phyloP scores from a whole-genome alignment of 106 monocot species.

The Allium fistulosum region DNA sequence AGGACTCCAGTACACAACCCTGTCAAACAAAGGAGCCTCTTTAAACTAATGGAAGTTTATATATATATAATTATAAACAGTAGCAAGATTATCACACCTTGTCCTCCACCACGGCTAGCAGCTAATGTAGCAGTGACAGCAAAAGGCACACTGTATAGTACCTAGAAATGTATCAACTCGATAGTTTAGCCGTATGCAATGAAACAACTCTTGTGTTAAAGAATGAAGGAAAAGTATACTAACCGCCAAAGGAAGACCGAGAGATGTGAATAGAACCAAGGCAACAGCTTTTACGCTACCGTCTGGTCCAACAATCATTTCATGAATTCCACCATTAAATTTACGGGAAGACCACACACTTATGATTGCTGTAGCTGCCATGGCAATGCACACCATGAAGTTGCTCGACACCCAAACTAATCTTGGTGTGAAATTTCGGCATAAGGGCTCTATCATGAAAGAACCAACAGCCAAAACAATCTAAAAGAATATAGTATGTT shows the following conservation, averaged over 20 bases:
- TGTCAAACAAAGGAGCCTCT: constrained; percentile 6
- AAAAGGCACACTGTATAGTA: background rate
- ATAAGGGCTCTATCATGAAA: constrained; percentile 79
- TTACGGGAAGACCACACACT: constrained; percentile 38
- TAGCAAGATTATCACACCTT: background rate
- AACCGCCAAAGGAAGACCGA: constrained; percentile 81
- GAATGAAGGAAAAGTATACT: background rate
- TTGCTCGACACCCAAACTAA: constrained; percentile 74
- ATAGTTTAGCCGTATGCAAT: background rate
- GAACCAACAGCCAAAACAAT: constrained; percentile 65
- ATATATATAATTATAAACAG: too few species aligned
- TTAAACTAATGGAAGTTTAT: too few species aligned
- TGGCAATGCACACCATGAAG: constrained; percentile 43
- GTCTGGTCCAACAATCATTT: constrained; percentile 16
- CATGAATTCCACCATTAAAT: constrained; percentile 8
- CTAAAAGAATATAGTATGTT: constrained; percentile 13
- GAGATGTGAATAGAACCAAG: constrained; percentile 45
- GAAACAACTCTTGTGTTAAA: background rate
- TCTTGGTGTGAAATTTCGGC: constrained; percentile 43
- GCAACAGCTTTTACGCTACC: constrained; percentile 26
- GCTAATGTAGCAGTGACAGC: background rate
- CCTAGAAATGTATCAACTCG: background rate
- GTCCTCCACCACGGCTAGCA: background rate
- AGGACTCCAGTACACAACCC: constrained; percentile 86
- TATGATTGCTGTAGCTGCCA: constrained; percentile 53